These are phyloP conservation scores for Annulohypoxylon maeteangense DNA, from an alignment of 495 filamentous ascomycete species.

Conservation along the genomic window DNA sequence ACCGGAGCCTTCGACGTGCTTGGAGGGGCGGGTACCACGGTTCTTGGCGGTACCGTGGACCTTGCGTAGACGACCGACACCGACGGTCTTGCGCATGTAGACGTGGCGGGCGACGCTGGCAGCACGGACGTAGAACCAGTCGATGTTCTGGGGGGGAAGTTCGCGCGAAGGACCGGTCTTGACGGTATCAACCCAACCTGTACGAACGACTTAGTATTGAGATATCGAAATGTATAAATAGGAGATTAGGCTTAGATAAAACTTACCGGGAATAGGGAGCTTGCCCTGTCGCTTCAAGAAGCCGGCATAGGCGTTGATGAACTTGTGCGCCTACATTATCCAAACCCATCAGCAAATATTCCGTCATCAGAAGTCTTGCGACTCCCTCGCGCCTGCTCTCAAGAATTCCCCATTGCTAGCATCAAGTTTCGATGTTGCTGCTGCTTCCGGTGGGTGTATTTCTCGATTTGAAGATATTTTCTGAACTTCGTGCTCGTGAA, in stretches of 20 bases:
- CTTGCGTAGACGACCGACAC: slow-evolving; percentile 76
- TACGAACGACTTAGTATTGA: slow-evolving; percentile 29
- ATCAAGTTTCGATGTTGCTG: slow-evolving; percentile 4
- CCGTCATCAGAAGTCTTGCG: slow-evolving; percentile 69
- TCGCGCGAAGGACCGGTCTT: slow-evolving; percentile 97
- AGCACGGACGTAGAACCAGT: slow-evolving; percentile 99
- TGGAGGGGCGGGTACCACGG: slow-evolving; percentile 87
- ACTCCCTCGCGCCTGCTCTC: slow-evolving; percentile 68
- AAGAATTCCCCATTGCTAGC: slow-evolving; percentile 31
- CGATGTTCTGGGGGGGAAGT: slow-evolving; percentile 94
- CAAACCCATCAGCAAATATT: slow-evolving; percentile 66
- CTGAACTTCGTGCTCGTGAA: slow-evolving; percentile 8
- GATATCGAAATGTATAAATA: not conserved
- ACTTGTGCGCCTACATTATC: slow-evolving; percentile 78
- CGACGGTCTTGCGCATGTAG: slow-evolving; percentile 99
- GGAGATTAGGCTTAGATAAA: slow-evolving; percentile 22
- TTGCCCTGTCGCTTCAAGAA: slow-evolving; percentile 99
- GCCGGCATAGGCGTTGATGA: slow-evolving; percentile 91
- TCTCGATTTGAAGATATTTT: slow-evolving; percentile 24
- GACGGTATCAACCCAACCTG: slow-evolving; percentile 98
- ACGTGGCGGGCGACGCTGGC: slow-evolving; percentile 96
- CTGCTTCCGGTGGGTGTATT: slow-evolving; percentile 22
- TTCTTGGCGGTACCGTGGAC: slow-evolving; percentile 97
- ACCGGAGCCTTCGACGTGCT: slow-evolving; percentile 96
- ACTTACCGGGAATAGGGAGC: slow-evolving; percentile 91